phyloP scores from a whole-genome alignment of 495 filamentous ascomycete genomes.

The Venustampulla echinocandica region DNA sequence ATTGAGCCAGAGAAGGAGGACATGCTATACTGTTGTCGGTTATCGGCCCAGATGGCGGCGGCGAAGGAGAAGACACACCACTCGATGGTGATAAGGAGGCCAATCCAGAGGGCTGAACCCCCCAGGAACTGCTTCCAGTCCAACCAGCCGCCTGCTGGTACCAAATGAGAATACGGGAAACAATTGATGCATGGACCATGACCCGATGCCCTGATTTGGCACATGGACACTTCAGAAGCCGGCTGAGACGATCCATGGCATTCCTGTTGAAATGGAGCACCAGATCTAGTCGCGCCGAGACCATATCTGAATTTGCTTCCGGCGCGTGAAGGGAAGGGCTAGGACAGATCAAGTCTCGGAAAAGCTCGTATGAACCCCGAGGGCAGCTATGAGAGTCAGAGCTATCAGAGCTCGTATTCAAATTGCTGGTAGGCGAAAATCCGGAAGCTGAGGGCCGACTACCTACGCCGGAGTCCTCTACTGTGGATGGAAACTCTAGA shows the following conservation, averaged over 20 bases:
- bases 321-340: conserved; percentile 19
- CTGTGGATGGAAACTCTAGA: conserved; percentile 13
- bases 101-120: conserved; percentile 3
- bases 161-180: conserved; percentile 27
- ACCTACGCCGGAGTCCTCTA: no score
- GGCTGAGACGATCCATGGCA: conserved; percentile 23
- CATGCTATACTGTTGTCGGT: conserved; percentile 7
- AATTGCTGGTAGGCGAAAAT: conserved; percentile 11
- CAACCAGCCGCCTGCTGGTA: conserved; percentile 27
- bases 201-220: conserved; percentile 23
- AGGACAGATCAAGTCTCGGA: conserved; percentile 18
- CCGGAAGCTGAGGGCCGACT: conserved; percentile 1
- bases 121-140: conserved; percentile 9
- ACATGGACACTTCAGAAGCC: conserved; percentile 25
- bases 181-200: conserved; percentile 28
- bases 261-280: conserved; percentile 27
- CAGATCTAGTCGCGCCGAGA: conserved; percentile 23
- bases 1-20: conserved; percentile 12
- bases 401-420: conserved; percentile 24
- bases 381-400: conserved; percentile 28
- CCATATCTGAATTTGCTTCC: conserved; percentile 13
- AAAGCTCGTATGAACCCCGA: conserved; percentile 26
- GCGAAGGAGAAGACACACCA: conserved; percentile 3
- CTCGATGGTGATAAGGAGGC: conserved; percentile 6
- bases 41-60: conserved; percentile 6